These are phyloP conservation scores for Ajuga chamaepitys DNA, from an alignment of 257 asterid genomes.

Conservation along the genomic window DNA sequence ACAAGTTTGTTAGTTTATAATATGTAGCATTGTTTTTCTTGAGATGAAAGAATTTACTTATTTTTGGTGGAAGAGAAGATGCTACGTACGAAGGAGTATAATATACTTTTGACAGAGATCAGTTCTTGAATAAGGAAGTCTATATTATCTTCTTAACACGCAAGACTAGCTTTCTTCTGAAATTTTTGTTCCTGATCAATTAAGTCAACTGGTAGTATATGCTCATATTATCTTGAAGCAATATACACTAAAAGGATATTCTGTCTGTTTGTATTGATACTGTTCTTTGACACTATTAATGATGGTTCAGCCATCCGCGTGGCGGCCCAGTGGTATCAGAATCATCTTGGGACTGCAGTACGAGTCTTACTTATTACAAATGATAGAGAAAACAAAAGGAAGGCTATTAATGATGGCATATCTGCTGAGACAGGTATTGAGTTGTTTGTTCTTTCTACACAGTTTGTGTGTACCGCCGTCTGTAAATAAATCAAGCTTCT, in stretches of 20 bases:
- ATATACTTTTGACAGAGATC: not conserved
- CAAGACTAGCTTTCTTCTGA: not conserved
- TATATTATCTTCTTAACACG: not conserved
- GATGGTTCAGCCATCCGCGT: constrained; percentile 76
- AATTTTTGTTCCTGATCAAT: not conserved
- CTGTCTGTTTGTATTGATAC: not conserved
- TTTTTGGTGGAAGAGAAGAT: constrained; percentile 1
- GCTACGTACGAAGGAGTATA: not conserved
- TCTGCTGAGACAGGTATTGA: constrained; percentile 77
- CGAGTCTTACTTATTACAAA: constrained; percentile 36
- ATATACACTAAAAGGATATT: not conserved
- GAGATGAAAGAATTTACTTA: not conserved
- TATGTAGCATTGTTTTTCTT: too few species aligned
- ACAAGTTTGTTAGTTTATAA: too few species aligned
- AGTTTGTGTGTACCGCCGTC: not conserved
- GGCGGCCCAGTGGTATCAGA: constrained; percentile 93
- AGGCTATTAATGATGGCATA: constrained; percentile 78
- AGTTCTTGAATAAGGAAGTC: not conserved
- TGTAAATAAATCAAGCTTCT: not conserved
- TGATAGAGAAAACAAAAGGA: constrained; percentile 82
- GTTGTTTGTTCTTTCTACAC: constrained; percentile 7
- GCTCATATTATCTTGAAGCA: not conserved
- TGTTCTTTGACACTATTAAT: constrained; percentile 12
- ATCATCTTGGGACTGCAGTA: constrained; percentile 59
- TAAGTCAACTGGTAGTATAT: not conserved